Conservation (phyloP, 179 eudicot species). For the Amaranthus tricolor region DNA sequence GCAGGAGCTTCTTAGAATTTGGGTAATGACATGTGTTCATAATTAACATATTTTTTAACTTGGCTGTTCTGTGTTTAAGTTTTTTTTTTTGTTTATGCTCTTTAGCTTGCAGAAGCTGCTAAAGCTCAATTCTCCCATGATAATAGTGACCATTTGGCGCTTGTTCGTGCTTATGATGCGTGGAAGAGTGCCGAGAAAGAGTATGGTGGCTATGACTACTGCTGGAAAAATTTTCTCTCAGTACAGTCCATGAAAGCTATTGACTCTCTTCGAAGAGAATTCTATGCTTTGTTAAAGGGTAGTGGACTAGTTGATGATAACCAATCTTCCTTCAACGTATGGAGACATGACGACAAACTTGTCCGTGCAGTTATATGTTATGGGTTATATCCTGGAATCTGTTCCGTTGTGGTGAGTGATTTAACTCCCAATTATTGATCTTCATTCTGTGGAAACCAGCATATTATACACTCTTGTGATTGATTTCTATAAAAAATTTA, state of each 20-base stretch:
- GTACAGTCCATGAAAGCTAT: conserved; percentile 80
- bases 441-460: background rate
- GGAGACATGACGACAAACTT: conserved; percentile 65
- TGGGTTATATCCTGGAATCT: conserved; percentile 82
- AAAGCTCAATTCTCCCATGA: conserved; percentile 72
- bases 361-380: conserved; percentile 69
- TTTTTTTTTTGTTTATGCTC: conserved; percentile 8
- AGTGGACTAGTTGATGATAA: conserved; percentile 68
- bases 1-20: no score
- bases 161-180: conserved; percentile 81
- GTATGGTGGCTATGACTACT: conserved; percentile 60
- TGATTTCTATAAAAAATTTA: background rate
- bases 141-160: conserved; percentile 76
- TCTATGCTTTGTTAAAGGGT: conserved; percentile 60
- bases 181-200: conserved; percentile 74
- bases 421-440: background rate
- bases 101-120: conserved; percentile 81
- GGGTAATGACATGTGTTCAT: no score
- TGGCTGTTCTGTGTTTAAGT: background rate
- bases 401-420: conserved; percentile 73
- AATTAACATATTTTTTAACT: no score
- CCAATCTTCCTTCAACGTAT: conserved; percentile 38
- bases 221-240: conserved; percentile 83
- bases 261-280: conserved; percentile 71
- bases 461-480: background rate